Percentiles rank a stretch among this genome's conserved stretches.
These are phyloP conservation scores for Tulasnella sp. DNA, from an alignment of 768 basidiomycete species.

Conservation along the genomic window DNA sequence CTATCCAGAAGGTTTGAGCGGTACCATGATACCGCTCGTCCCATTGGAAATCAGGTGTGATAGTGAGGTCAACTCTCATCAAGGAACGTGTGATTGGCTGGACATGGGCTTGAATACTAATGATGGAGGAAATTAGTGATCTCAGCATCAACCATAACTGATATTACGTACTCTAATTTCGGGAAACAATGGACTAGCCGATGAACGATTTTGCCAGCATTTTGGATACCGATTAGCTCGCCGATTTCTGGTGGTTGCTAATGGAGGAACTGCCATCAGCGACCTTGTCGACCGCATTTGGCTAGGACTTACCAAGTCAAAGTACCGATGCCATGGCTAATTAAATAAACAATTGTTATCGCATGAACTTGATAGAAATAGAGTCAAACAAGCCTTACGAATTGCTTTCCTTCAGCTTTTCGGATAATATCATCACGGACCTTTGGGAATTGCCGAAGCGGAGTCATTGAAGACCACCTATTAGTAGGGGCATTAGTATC, in stretches of 20 bases:
- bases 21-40: conserved; percentile 84
- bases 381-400: conserved; percentile 51
- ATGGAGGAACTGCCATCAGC: background rate
- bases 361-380: background rate
- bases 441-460: conserved; percentile 88
- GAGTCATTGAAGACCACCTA: conserved; percentile 98
- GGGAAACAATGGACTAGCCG: conserved; percentile 93
- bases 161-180: conserved; percentile 58
- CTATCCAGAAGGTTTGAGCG: conserved; percentile 81
- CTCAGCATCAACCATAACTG: background rate
- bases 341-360: background rate
- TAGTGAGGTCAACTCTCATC: conserved; percentile 82
- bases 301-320: conserved; percentile 64
- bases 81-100: conserved; percentile 92
- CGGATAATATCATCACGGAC: conserved; percentile 73
- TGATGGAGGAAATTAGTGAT: background rate
- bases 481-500: conserved; percentile 15
- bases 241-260: conserved; percentile 80
- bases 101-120: conserved; percentile 82
- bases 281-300: background rate
- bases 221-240: conserved; percentile 86
- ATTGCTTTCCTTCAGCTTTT: conserved; percentile 95
- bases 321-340: conserved; percentile 93
- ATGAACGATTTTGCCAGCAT: conserved; percentile 84
- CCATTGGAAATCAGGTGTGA: conserved; percentile 97